Evolutionary conservation across 176 grass and related monocot species (phyloP), one percentile per base, ranked within the genome.

Genomic region (Zoysia japonica): DNA sequence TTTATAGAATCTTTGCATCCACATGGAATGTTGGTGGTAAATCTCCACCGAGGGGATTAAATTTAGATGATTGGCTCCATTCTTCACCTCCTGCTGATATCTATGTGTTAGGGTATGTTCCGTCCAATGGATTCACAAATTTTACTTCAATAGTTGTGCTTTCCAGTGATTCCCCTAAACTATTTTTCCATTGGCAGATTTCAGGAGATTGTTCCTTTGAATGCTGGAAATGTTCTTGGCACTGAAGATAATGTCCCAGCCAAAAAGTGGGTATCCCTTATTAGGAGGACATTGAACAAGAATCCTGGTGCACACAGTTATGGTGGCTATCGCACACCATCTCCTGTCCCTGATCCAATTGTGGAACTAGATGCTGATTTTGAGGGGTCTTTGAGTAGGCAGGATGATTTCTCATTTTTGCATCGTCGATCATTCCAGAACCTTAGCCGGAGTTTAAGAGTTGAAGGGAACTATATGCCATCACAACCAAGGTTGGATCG

Each of bases 11-110:
- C 39, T 97, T 97, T 87, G 83, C 93, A 60, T 87, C 92, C 40
- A 97, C 95, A 11, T 97, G 95, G 95, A 97, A 97, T 84, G 95
- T 97, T 4, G 95, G 92, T 37, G 95, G 95, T 56, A 97, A 97
- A 81, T 90, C 92, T 55, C 95, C 95, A 78, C 79, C 85, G 37
- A 92, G 78, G 69, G 91, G 91, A 54, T 83, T 94, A 63, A 91
- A 90, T 92, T 86, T 97, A 60, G 95, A 94, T 55, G 95, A 97
- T 54, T 97, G 95, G 95, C 88, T 97, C 16, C 89, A 94, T 87
- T 88, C 92, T 90, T 94, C 89, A 62, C 83, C 95, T 37, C 92
- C 89, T 65, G 95, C 95, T 80, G 92, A 97, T 78, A 92, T 97
- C 59, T 97, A 97, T 90, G 92, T 97, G 14, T 71, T 97, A n/a